Conservation (phyloP, 2,329 filamentous ascomycete species). For the Trichocomaceae sp. region DNA sequence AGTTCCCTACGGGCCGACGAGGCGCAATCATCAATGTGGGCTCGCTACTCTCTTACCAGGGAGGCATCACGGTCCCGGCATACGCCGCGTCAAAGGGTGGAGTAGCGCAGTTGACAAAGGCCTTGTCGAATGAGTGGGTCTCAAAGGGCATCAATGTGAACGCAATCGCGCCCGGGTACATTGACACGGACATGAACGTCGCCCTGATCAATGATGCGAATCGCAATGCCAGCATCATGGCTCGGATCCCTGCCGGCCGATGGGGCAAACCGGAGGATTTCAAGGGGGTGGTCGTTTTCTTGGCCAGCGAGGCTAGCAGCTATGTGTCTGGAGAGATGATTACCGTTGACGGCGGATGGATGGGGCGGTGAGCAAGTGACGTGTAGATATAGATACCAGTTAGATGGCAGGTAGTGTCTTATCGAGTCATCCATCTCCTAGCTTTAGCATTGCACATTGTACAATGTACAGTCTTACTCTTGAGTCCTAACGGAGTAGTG, state of each 20-base stretch:
- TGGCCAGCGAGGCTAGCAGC: slow-evolving; percentile 67
- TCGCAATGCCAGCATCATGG: slow-evolving; percentile 66
- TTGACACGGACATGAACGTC: slow-evolving; percentile 89
- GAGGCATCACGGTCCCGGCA: slow-evolving; percentile 79
- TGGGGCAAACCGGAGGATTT: slow-evolving; percentile 86
- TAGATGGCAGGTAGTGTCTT: too few relatives aligned
- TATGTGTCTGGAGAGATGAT: slow-evolving; percentile 79
- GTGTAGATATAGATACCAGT: not conserved
- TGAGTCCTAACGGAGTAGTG: too few relatives aligned
- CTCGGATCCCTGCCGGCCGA: slow-evolving; percentile 72
- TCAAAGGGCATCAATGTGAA: slow-evolving; percentile 75
- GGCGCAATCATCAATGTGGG: slow-evolving; percentile 72
- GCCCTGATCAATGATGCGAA: slow-evolving; percentile 68
- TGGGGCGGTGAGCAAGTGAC: slow-evolving; percentile 60
- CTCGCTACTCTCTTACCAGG: slow-evolving; percentile 74
- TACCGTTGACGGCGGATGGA: slow-evolving; percentile 87
- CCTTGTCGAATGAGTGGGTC: slow-evolving; percentile 80
- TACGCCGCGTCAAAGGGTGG: slow-evolving; percentile 84
- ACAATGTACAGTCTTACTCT: too few relatives aligned
- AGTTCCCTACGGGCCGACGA: slow-evolving; percentile 25
- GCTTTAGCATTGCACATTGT: too few relatives aligned
- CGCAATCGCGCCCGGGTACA: slow-evolving; percentile 82
- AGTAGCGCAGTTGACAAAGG: slow-evolving; percentile 77
- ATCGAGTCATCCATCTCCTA: too few relatives aligned
- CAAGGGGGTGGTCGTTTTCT: slow-evolving; percentile 70